Conservation (phyloP, 2,329 filamentous ascomycete species). For the Plenodomus tracheiphilus region DNA sequence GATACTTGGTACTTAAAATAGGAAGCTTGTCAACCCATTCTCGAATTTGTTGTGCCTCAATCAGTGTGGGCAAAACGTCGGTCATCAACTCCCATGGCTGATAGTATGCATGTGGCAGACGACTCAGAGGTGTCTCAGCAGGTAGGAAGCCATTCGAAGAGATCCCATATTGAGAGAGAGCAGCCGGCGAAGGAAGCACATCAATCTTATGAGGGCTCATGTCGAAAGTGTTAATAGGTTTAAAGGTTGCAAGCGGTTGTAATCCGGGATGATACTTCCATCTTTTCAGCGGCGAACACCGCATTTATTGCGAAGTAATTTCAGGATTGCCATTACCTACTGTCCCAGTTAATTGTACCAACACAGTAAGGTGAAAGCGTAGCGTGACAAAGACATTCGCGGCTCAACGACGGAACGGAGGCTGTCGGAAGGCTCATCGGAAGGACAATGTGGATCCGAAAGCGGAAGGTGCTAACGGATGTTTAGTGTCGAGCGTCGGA, state of each 20-base stretch:
- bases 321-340: neutral
- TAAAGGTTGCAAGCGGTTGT: neutral
- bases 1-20: conserved; percentile 71
- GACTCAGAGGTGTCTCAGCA: conserved; percentile 69
- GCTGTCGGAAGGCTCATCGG: conserved; percentile 2
- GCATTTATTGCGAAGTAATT: conserved; percentile 18
- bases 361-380: neutral
- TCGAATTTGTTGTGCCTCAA: conserved; percentile 74
- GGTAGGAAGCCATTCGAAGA: conserved; percentile 82
- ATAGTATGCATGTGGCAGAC: conserved; percentile 81
- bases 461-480: conserved; percentile 17
- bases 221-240: conserved; percentile 3
- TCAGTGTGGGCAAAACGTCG: conserved; percentile 73
- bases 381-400: neutral
- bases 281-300: conserved; percentile 15
- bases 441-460: conserved; percentile 8
- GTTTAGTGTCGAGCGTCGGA: conserved; percentile 7
- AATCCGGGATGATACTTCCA: conserved; percentile 7
- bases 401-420: conserved; percentile 15
- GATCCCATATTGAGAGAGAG: conserved; percentile 74
- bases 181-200: conserved; percentile 24
- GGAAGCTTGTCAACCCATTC: conserved; percentile 73
- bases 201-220: conserved; percentile 37
- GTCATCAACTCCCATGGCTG: conserved; percentile 83
- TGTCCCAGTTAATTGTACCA: neutral